phyloP scores from a whole-genome alignment of 2,329 filamentous ascomycete genomes.

The Ascosphaera apis region DNA sequence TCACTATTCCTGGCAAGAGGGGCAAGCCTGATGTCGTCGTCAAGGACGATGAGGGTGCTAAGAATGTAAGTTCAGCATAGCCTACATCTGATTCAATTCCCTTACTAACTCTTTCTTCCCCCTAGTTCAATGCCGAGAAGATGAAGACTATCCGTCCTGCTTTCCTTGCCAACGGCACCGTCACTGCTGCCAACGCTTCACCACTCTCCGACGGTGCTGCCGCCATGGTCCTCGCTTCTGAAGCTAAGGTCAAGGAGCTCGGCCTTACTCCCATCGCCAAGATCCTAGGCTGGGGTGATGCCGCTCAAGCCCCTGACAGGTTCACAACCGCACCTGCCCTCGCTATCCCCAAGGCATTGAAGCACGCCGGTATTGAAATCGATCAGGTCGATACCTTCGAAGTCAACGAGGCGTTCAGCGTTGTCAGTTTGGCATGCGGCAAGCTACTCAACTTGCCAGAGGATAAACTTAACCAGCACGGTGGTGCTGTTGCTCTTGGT shows the following conservation, averaged over 20 bases:
- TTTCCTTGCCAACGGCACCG: slow-evolving; percentile 56
- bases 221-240: slow-evolving; percentile 78
- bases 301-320: slow-evolving; percentile 71
- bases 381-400: slow-evolving; percentile 78
- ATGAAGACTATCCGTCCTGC: slow-evolving; percentile 65
- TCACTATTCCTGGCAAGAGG: slow-evolving; percentile 68
- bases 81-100: slow-evolving; percentile 1
- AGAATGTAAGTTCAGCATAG: slow-evolving; percentile 39
- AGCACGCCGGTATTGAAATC: slow-evolving; percentile 65
- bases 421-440: slow-evolving; percentile 87
- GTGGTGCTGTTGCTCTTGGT: slow-evolving; percentile 84
- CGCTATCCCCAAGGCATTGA: slow-evolving; percentile 90
- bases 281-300: slow-evolving; percentile 94
- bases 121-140: slow-evolving; percentile 50
- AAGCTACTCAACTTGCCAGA: slow-evolving; percentile 61
- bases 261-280: slow-evolving; percentile 80
- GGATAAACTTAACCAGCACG: slow-evolving; percentile 85
- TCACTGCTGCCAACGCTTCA: slow-evolving; percentile 90
- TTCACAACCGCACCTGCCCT: slow-evolving; percentile 89
- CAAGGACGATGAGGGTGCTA: slow-evolving; percentile 80
- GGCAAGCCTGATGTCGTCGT: slow-evolving; percentile 70
- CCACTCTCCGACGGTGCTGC: slow-evolving; percentile 89
- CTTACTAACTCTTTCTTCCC: slow-evolving; percentile 2
- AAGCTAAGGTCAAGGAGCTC: slow-evolving; percentile 81
- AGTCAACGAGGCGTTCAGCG: slow-evolving; percentile 98